Conservation (phyloP, 129 eudicot genomes). For the Arctium minus region DNA sequence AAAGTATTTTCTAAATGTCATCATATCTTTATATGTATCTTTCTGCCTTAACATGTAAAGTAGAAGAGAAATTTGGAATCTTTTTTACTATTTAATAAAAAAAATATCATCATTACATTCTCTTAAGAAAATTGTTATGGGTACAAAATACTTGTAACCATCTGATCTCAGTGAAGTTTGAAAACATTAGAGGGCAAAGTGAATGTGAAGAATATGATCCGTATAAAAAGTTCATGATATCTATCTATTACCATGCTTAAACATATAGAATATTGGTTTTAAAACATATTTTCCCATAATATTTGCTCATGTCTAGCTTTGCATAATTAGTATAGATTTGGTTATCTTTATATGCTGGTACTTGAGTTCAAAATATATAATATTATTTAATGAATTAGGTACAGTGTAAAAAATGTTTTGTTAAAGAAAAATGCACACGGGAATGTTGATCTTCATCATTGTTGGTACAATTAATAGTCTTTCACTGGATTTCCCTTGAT, state of each 20-base stretch:
- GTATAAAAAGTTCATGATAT: neutral
- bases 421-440: neutral
- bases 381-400: too few species aligned
- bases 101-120: too few species aligned
- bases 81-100: too few species aligned
- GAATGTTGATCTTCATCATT: neutral
- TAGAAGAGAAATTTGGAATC: too few species aligned
- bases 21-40: too few species aligned
- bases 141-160: too few species aligned
- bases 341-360: neutral
- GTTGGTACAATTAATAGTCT: neutral
- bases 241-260: neutral
- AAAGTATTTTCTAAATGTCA: too few species aligned
- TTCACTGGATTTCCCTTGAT: neutral
- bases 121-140: too few species aligned
- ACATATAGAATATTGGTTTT: neutral
- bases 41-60: too few species aligned
- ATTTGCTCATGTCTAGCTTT: neutral
- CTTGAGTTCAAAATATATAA: neutral
- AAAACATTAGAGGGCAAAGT: too few species aligned
- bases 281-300: neutral
- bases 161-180: too few species aligned
- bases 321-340: neutral
- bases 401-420: neutral
- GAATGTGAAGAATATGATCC: too few species aligned